Evolutionary conservation across 192 early-diverging fungal genomes (phyloP), one percentile per base, ranked within the genome.

Genomic region (Rhizophagus clarus): DNA sequence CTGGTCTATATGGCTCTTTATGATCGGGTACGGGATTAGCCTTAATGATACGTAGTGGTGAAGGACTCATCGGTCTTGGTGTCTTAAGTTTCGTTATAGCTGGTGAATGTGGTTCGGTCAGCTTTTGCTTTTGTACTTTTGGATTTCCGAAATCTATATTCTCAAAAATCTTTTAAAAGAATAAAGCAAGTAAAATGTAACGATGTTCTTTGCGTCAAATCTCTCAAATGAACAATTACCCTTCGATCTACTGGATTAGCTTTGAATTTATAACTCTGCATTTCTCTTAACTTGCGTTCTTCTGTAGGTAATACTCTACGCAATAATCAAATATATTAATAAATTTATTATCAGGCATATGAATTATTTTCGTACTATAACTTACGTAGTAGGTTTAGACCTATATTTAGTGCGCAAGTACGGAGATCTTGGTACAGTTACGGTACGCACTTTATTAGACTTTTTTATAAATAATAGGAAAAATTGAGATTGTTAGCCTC

Each of bases 1-100:
- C 22, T 22, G 69, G 69, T 40, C 69, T 71, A n/a, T 29, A 71
- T 34, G 69, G 69, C 14, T 71, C 37, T n/a, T 71, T n/a, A 37
- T 37, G 10, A 40, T 71, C 69, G 4, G 69, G 40, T n/a, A 71
- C 40, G 3, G 69, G 69, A 42, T 71, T 71, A n/a, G 69, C 69
- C 12, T 71, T 71, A 4, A 71, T 40, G 7, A 71, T 1, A 40
- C 45, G 37, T 12, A 22, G 37, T 37, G 37, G 28, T 12, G 37
- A 42, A 20, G 69, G 69, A n/a, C 8, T 15, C 20, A 2, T 40
- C 8, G 11, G 20, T 71, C 31, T 29, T 40, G 34, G 31, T 40
- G 37, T 22, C 28, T 71, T 71, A 40, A 22, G 69, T 40, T 71
- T 71, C 9, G 69, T 71, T 42, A 71, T 71, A 22, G 17, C 20